Evolutionary conservation across 2,329 filamentous ascomycete genomes (phyloP).

Genomic region (Dactylonectria macrodidyma): DNA sequence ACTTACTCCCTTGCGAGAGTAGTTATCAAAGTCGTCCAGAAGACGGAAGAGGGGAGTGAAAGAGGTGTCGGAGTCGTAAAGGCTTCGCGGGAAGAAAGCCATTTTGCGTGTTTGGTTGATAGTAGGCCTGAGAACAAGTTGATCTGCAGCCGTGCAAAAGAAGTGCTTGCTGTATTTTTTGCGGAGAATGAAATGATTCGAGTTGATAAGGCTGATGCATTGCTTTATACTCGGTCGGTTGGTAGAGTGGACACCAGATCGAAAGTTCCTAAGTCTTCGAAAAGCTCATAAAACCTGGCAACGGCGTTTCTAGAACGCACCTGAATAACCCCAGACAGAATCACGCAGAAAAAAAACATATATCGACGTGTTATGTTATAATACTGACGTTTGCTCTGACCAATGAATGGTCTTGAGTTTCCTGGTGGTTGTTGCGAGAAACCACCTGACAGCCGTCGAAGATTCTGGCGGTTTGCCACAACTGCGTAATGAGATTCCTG

Average conservation of each 20-base stretch:
- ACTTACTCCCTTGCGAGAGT: too few species aligned
- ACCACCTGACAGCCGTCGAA: too few species aligned
- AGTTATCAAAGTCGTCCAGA: too few species aligned
- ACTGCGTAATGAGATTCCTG: too few species aligned
- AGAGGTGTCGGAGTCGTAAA: too few species aligned
- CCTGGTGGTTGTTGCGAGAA: background rate
- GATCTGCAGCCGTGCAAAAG: slow-evolving; percentile 44
- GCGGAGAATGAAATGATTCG: background rate
- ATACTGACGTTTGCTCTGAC: background rate
- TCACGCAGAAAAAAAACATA: background rate
- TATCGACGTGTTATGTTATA: background rate
- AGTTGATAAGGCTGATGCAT: background rate
- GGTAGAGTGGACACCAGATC: background rate
- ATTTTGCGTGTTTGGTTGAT: too few species aligned
- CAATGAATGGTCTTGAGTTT: background rate
- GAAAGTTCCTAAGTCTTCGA: background rate
- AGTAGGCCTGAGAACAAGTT: slow-evolving; percentile 38
- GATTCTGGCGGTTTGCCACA: too few species aligned
- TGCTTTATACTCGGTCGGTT: background rate
- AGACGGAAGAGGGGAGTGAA: too few species aligned
- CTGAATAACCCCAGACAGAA: background rate
- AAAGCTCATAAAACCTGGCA: background rate
- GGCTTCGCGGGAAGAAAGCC: too few species aligned
- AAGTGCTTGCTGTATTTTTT: slow-evolving; percentile 27
- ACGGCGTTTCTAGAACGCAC: background rate